phyloP scores from a whole-genome alignment of 2,329 filamentous ascomycete species.

The Cladophialophora exuberans region DNA sequence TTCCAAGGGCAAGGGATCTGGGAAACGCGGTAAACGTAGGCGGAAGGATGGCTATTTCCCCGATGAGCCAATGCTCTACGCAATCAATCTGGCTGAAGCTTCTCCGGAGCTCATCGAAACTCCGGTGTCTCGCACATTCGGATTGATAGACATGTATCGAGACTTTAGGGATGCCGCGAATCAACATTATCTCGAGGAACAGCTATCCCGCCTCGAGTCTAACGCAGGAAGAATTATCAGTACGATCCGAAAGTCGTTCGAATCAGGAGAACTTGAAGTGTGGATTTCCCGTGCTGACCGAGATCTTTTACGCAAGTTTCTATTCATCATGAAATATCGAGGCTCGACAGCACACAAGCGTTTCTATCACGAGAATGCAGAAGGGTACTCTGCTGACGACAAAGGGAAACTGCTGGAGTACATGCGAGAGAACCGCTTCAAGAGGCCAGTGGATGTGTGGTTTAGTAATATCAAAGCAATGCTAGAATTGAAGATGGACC shows the following conservation, averaged over 20 bases:
- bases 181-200: conserved; percentile 36
- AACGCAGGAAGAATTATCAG: conserved; percentile 31
- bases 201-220: conserved; percentile 35
- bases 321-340: conserved; percentile 53
- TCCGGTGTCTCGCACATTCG: conserved; percentile 34
- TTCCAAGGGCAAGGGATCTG: background rate
- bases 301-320: conserved; percentile 49
- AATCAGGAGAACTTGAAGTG: conserved; percentile 33
- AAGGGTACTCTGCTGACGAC: conserved; percentile 41
- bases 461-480: conserved; percentile 39
- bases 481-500: conserved; percentile 38
- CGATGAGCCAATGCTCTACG: conserved; percentile 31
- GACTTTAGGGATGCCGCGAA: conserved; percentile 31
- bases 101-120: conserved; percentile 20
- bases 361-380: conserved; percentile 40
- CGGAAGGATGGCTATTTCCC: conserved; percentile 14
- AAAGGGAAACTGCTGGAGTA: conserved; percentile 35
- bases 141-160: conserved; percentile 40
- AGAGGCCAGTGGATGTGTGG: conserved; percentile 41
- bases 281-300: conserved; percentile 39
- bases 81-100: conserved; percentile 30
- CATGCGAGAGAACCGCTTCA: conserved; percentile 37
- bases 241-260: conserved; percentile 30
- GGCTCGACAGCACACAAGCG: conserved; percentile 40
- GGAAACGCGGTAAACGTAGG: conserved; percentile 14